Conservation (phyloP, 176 grass and related monocot species). For the Musa troglodytarum region DNA sequence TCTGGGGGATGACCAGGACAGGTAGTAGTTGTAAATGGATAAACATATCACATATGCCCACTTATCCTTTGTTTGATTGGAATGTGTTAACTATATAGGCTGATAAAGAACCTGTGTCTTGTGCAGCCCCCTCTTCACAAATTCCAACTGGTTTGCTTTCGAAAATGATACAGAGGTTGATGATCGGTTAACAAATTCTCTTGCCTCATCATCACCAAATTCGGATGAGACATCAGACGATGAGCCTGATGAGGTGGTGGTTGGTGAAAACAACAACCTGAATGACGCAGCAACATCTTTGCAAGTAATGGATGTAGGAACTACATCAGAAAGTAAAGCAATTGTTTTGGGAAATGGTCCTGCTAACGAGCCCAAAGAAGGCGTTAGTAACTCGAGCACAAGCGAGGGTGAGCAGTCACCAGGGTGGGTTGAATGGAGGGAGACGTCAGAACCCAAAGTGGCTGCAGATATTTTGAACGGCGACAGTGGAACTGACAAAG, state of each 20-base stretch:
- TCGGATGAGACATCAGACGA: conserved; percentile 37
- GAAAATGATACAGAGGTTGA: conserved; percentile 69
- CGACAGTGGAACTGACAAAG: not conserved
- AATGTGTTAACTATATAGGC: not conserved
- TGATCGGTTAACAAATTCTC: conserved; percentile 43
- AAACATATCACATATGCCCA: not conserved
- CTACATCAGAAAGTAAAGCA: not conserved
- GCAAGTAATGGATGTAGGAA: not conserved
- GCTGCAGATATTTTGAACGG: conserved; percentile 9
- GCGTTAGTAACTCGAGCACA: not conserved
- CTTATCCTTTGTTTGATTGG: not conserved
- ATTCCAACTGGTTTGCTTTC: conserved; percentile 99
- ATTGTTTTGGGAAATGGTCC: conserved; percentile 10
- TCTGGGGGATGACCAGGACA: conserved; percentile 74
- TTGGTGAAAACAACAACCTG: conserved; percentile 19
- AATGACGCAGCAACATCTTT: conserved; percentile 28
- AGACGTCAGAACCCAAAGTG: not conserved
- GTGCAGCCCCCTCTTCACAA: conserved; percentile 85
- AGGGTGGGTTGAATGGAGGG: conserved; percentile 20
- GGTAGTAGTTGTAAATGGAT: conserved; percentile 22
- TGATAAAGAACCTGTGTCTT: conserved; percentile 29
- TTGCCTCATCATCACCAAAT: conserved; percentile 63
- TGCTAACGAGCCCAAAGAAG: conserved; percentile 5
- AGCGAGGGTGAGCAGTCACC: conserved; percentile 8
- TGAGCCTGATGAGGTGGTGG: conserved; percentile 35